Evolutionary conservation across 768 basidiomycete species (phyloP), one percentile per base, ranked within the genome.

Genomic region (Clitopilus passeckerianus): DNA sequence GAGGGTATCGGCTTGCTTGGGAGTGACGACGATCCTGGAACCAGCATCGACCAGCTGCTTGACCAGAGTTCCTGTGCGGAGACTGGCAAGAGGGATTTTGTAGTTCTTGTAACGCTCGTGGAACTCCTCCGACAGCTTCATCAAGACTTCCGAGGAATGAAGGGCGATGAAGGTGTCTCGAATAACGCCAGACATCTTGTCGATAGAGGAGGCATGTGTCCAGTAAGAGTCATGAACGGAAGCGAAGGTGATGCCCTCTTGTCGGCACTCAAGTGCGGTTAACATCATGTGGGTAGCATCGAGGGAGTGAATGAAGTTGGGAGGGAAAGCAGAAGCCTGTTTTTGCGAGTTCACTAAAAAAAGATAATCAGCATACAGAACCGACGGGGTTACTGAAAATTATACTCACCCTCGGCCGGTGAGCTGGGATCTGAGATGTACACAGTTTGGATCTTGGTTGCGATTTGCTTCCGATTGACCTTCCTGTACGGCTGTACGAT

Each of bases 251-350:
- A 99, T 18, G 67, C 35, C 78, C 80, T 66, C 82, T 83, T 12
- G 86, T 82, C 91, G 77, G 71, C 95, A 97, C 64, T 93, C 89
- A 53, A 96, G 79, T 9, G 96, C 95, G 1, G 95, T 97, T 65
- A 98, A 75, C 85, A 98, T 89, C 95, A 99, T 98, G 75, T 99
- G 97, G 1, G 96, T 96, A 1, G 97, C 97, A 71, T 99, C 97
- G 27, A 99, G 80, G 68, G 91, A 93, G 70, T 99, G 97, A 56
- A 99, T 93, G 68, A 96, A 98, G 76, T 99, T 99, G 53, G 97
- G 97, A 5, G 97, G 96, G 86, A 99, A 98, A 0, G 97, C 97
- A 15, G 93, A 86, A 0, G 94, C 91, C 71, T 99, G 96, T 72
- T 97, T 97, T 59, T 77, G 62, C 0, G 90, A 71, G 64, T 93